Evolutionary conservation across 2,329 filamentous ascomycete genomes (phyloP), one percentile per base, ranked within the genome.

Genomic region (Nemania diffusa): DNA sequence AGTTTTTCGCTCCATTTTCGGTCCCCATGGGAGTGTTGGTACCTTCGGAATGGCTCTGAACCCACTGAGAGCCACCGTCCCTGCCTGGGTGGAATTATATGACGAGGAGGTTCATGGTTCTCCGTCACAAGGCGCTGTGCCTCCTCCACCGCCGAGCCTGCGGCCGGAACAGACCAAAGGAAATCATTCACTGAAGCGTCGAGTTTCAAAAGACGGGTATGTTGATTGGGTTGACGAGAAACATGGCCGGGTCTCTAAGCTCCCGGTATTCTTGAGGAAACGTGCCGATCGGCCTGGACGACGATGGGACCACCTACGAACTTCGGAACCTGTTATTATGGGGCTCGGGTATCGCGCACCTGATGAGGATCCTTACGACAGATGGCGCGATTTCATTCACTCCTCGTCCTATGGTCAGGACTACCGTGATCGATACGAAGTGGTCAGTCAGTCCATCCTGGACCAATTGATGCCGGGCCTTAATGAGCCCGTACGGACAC

Each of bases 251-350:
- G 72, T 72, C 24, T 77, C 76, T 24, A 81, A 77, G 65, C 76
- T 87, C 22, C 82, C 84, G 59, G 77, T 87, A 24, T 80, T 87
- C 58, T 79, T 72, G 62, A 78, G 76, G 69, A 83, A 85, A 71
- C 82, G 85, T 51, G 83, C 79, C 32, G 75, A 81, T 62, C 82
- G 77, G 76, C 83, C 76, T 53, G 86, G 86, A 2, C 82, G 85
- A 66, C 84, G 84, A 78, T 89, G 87, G 86, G 87, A 89, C 72
- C 86, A 89, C 72, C 76, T 89, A 58, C 84, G 87, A 59, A 84
- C 85, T 2, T 81, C 84, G 37, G 87, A 89, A 66, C 87, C 87
- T 3, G 86, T 89, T 69, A 88, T 89, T 69, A 84, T 88, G 55
- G 76, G 76, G 29, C 80, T 85, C 26, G 80, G 81, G 46, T 83